Base-by-base conservation (phyloP, 2,329 filamentous ascomycete species). In the Emericellopsis cladophorae region DNA sequence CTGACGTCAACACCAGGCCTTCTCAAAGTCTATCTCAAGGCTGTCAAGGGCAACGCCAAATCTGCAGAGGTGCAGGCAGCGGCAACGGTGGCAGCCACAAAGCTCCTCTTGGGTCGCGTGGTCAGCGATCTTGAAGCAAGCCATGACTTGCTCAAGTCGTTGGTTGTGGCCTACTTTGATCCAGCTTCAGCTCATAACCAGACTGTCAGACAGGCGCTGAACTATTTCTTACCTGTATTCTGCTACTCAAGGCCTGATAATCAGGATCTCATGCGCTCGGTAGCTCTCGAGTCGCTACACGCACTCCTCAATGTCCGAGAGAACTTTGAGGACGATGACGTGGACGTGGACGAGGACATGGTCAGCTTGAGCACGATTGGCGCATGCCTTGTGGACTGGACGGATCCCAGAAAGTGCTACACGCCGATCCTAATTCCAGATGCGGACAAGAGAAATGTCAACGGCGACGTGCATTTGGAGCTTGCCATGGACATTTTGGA, bases 141-240 rank as follows among this genome's bases (percentile, higher is more conserved):
- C 35, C 68, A 79, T 15, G 81, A 87, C 50, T 71, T 96, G n/a
- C 74, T 96, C 40, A 87, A 84, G 60, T 83, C 82, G 1, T 76
- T 95, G 4, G 79, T 93, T 1, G 68, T 94, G 5, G 78, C 84
- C 8, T 96, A 94, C 64, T 96, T 96, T 59, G 83, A 93, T 53
- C 88, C 90, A 0, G 77, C 84, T 5, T 92, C 84, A 4, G 73
- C 76, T 1, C 70, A 74, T 23, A 95, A 95, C 54, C 82, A 90
- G 49, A 79, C 79, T 8, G 79, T 95, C 7, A 72, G 88, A 18
- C 90, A 96, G 59, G 82, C 85, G 0, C 69, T 96, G 41, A 87
- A 85, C 48, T 96, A 96, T 60, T 95, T 95, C 70, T 67, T 96
- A 31, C 90, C 90, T 0, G 89, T 95, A 0, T 96, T 93, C 65